These are phyloP conservation scores for Gliomastix tumulicola DNA, from an alignment of 2,329 filamentous ascomycete genomes.

Conservation along the genomic window DNA sequence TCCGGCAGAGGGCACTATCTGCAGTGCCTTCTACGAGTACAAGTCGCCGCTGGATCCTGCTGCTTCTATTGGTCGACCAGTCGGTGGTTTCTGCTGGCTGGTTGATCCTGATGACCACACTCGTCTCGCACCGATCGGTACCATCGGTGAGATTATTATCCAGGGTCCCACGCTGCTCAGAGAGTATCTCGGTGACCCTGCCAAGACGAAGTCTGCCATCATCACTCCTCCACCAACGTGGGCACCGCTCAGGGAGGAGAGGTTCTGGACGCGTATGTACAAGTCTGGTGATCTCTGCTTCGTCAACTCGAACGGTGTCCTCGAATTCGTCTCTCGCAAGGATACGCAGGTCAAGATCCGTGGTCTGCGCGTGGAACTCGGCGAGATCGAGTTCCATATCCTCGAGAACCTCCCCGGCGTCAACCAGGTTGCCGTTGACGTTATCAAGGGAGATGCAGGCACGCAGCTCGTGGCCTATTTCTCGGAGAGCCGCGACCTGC, in stretches of 20 bases:
- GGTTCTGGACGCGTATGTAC: constrained; percentile 6
- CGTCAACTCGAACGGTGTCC: constrained; percentile 1
- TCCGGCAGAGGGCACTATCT: constrained; percentile 3
- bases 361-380: constrained; percentile 2
- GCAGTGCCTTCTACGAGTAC: constrained; percentile 5
- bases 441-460: not conserved
- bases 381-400: constrained; percentile 3
- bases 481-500: not conserved
- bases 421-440: constrained; percentile 1
- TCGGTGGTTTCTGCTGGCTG: constrained; percentile 9
- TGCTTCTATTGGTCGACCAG: constrained; percentile 1
- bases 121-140: constrained; percentile 11
- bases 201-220: constrained; percentile 14
- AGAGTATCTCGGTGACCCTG: constrained; percentile 34
- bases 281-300: constrained; percentile 6
- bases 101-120: constrained; percentile 8
- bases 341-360: constrained; percentile 5
- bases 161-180: constrained; percentile 26
- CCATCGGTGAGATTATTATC: constrained; percentile 20
- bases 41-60: constrained; percentile 1
- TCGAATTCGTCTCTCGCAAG: constrained; percentile 13
- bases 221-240: constrained; percentile 10
- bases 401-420: not conserved
- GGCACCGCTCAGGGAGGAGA: not conserved
- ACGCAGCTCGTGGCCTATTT: constrained; percentile 1